Evolutionary conservation across 306 rosid species (phyloP), one percentile per base, ranked within the genome.

Genomic region (Trifolium subterraneum): DNA sequence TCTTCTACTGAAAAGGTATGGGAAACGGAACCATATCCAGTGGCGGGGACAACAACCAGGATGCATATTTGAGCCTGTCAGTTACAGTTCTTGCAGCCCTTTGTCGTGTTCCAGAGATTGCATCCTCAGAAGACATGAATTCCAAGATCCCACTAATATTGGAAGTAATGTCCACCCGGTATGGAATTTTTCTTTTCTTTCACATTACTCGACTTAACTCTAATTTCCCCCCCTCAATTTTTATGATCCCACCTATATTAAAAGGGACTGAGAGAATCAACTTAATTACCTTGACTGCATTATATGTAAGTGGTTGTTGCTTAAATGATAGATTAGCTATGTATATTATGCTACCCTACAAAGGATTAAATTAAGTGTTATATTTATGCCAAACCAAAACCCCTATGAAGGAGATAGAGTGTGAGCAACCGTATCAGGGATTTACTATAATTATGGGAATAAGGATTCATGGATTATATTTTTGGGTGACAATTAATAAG

Each of bases 51-150:
- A 80, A 80, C 27, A 90, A 93, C 25, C 86, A 85, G 11, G 93
- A 88, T 55, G 96, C 89, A 7, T 94, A 94, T 86, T 82, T 94
- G 81, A 88, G 81, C 79, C 77, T 94, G 7, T 87, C 96, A 1
- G 80, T 90, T 63, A 88, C 92, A 4, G 91, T 94, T 84, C 93
- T 94, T 48, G 92, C 96, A 33, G 80, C 92, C 31, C 85, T 91
- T 50, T 91, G 93, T 58, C 98, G 89, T 22, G 95, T 87, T 79
- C 93, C 91, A 3, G 95, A 90, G 56, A 86, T 91, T 73, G 93
- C 96, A 72, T 84, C 96, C 14, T 84, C 88, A 1, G 83, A 86
- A 42, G 93, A 92, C 68, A 94, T 87, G 95, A 54, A 81, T 64
- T 77, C 54, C 45, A 90, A 87, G 76, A 85, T 90, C 70, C 96